Evolutionary conservation across 495 filamentous ascomycete species (phyloP).

Genomic region (Annulohypoxylon stygium): DNA sequence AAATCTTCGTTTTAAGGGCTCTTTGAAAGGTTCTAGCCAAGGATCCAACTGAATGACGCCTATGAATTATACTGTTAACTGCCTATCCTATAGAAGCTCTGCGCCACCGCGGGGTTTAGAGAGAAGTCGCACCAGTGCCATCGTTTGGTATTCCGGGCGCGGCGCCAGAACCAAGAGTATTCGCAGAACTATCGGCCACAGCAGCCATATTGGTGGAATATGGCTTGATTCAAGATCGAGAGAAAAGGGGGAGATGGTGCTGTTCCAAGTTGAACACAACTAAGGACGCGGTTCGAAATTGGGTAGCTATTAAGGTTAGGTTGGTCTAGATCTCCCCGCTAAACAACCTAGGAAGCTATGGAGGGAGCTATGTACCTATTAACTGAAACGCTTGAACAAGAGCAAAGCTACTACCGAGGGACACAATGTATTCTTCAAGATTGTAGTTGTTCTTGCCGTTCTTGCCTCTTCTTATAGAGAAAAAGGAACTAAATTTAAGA

Average conservation of each 20-base stretch:
- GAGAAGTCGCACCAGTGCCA: slow-evolving; percentile 58
- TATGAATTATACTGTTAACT: slow-evolving; percentile 55
- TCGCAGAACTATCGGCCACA: slow-evolving; percentile 56
- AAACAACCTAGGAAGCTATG: slow-evolving; percentile 33
- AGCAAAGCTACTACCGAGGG: slow-evolving; percentile 1
- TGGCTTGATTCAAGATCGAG: slow-evolving; percentile 12
- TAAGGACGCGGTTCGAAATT: slow-evolving; percentile 11
- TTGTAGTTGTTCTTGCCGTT: slow-evolving; percentile 1
- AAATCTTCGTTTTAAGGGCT: slow-evolving; percentile 80
- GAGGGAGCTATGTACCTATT: slow-evolving; percentile 30
- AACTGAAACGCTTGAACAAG: slow-evolving; percentile 23
- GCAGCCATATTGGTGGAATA: slow-evolving; percentile 52
- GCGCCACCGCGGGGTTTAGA: neutral
- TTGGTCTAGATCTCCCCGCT: slow-evolving; percentile 35
- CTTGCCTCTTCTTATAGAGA: slow-evolving; percentile 13
- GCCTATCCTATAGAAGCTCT: neutral
- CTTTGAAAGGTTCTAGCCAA: slow-evolving; percentile 87
- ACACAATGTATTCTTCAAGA: slow-evolving; percentile 15
- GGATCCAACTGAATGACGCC: slow-evolving; percentile 91
- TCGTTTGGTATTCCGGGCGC: slow-evolving; percentile 58
- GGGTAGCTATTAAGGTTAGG: slow-evolving; percentile 27
- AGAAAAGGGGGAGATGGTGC: slow-evolving; percentile 6
- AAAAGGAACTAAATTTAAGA: slow-evolving; percentile 15
- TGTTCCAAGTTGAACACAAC: slow-evolving; percentile 16
- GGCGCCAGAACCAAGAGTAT: slow-evolving; percentile 53